Evolutionary conservation across 2,329 filamentous ascomycete species (phyloP).

Genomic region (Westerdykella ornata): DNA sequence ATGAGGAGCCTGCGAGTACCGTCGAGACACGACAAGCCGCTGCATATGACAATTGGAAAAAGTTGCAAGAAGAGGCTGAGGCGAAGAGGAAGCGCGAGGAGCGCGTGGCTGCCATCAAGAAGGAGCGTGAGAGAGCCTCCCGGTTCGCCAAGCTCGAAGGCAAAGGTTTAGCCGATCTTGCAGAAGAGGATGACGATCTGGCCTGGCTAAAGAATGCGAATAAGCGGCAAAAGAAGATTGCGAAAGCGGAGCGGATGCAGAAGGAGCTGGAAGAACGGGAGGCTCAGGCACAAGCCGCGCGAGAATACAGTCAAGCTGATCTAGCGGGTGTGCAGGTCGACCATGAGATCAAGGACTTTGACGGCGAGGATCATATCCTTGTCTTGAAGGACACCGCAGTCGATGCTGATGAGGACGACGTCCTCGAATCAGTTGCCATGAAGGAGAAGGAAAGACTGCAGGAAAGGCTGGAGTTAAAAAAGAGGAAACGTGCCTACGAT

Average conservation of each 20-base stretch:
- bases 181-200: constrained; percentile 64
- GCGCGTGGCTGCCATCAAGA: constrained; percentile 75
- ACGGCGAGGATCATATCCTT: constrained; percentile 77
- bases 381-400: constrained; percentile 93
- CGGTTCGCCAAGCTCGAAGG: constrained; percentile 71
- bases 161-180: constrained; percentile 74
- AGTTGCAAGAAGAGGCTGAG: constrained; percentile 59
- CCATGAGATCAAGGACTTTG: constrained; percentile 77
- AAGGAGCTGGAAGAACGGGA: constrained; percentile 70
- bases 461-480: constrained; percentile 78
- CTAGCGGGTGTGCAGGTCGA: constrained; percentile 86
- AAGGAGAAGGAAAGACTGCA: constrained; percentile 65
- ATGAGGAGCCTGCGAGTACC: constrained; percentile 71
- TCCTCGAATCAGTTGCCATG: constrained; percentile 71
- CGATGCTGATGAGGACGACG: constrained; percentile 75
- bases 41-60: constrained; percentile 68
- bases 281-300: constrained; percentile 54
- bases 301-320: constrained; percentile 76
- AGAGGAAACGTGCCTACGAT: constrained; percentile 83
- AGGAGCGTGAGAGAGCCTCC: constrained; percentile 76
- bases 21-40: constrained; percentile 72
- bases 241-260: constrained; percentile 60
- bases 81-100: constrained; percentile 74
- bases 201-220: constrained; percentile 84
- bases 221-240: constrained; percentile 89